These are phyloP conservation scores for Sequoiadendron giganteum DNA, from an alignment of 75 land plant species.

Conservation along the genomic window DNA sequence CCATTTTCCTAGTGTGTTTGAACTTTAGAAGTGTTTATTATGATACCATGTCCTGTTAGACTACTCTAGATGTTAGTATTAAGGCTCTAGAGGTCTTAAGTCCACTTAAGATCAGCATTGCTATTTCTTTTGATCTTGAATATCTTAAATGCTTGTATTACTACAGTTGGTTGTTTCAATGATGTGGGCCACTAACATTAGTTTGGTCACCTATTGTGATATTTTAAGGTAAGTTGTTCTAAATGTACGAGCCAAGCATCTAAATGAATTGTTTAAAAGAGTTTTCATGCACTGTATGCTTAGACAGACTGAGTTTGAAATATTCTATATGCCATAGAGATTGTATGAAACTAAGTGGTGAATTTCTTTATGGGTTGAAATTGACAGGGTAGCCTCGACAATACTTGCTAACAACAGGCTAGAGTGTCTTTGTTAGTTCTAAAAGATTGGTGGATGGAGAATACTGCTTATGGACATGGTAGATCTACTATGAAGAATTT, in stretches of 20 bases:
- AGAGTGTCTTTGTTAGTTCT: conserved; percentile 19
- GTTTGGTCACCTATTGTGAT: not conserved
- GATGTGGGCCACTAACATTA: no score
- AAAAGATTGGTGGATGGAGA: not conserved
- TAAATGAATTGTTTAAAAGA: not conserved
- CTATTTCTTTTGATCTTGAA: not conserved
- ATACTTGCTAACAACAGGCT: conserved; percentile 57
- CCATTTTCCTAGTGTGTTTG: no score
- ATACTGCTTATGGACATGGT: not conserved
- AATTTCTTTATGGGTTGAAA: not conserved
- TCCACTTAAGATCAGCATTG: no score
- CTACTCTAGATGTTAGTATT: no score
- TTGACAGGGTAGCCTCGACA: conserved; percentile 48
- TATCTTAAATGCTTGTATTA: not conserved
- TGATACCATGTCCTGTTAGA: no score
- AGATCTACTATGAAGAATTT: not conserved
- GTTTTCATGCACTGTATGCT: not conserved
- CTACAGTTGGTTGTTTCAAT: no score
- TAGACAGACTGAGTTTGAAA: not conserved
- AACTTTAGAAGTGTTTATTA: no score
- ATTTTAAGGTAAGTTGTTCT: not conserved
- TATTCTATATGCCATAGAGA: not conserved
- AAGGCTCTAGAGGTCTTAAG: no score
- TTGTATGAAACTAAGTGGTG: not conserved
- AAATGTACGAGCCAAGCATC: not conserved